A percentile compares a stretch with the other conserved stretches of the same genome.
Conservation (phyloP, 2,329 filamentous ascomycete genomes). For the Paraphaeosphaeria minitans region DNA sequence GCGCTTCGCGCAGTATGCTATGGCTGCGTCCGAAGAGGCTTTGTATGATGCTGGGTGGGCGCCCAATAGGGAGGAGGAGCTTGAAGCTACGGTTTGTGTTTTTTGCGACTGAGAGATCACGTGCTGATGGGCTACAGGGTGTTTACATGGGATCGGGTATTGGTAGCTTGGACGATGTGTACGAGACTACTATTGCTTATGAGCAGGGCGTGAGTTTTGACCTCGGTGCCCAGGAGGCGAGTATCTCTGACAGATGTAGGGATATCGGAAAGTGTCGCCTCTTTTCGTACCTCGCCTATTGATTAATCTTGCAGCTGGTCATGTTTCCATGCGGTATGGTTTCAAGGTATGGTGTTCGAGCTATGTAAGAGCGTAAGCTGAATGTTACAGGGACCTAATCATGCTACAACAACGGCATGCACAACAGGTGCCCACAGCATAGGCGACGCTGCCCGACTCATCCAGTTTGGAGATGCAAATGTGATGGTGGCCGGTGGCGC, state of each 20-base stretch:
- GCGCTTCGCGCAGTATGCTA: constrained; percentile 87
- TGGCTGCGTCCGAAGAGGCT: constrained; percentile 85
- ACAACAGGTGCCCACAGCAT: constrained; percentile 95
- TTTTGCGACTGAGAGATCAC: neutral
- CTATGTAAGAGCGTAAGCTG: constrained; percentile 4
- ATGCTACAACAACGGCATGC: constrained; percentile 90
- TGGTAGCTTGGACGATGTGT: constrained; percentile 90
- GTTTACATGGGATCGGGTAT: constrained; percentile 96
- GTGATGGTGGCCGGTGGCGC: constrained; percentile 96
- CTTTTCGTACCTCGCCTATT: constrained; percentile 91
- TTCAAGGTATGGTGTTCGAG: constrained; percentile 60
- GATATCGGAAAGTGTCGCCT: constrained; percentile 90
- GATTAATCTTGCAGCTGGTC: constrained; percentile 93
- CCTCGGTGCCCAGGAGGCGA: neutral
- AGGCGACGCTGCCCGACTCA: constrained; percentile 90
- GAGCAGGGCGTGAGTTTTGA: constrained; percentile 66
- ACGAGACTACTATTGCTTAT: constrained; percentile 79
- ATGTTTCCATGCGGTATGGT: constrained; percentile 90
- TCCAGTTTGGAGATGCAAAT: constrained; percentile 87
- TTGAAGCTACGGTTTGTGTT: constrained; percentile 68
- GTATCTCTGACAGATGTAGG: constrained; percentile 57
- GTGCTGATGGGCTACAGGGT: constrained; percentile 56
- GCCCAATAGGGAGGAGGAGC: constrained; percentile 63
- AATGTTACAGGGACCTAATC: constrained; percentile 74
- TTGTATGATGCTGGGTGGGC: constrained; percentile 81